Base-by-base conservation (phyloP, 768 basidiomycete species). In the Tricholoma sp. region DNA sequence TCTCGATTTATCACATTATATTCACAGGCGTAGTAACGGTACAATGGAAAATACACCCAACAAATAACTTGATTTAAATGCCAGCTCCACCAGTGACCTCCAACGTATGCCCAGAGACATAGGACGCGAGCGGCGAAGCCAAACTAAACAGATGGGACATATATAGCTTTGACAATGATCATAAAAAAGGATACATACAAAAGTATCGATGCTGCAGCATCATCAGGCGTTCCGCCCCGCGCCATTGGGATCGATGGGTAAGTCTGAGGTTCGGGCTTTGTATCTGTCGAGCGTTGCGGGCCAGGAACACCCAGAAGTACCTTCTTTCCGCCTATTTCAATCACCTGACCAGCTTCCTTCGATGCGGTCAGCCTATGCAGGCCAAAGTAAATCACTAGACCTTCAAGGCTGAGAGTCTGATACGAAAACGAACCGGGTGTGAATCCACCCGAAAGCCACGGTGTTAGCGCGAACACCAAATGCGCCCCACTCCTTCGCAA, bases 401-500 rank as follows among this genome's bases (percentile, higher is more conserved):
- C 36, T n/a, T 18, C 36, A 47, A 36, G 20, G 31, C 18, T 36
- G 34, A 33, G 20, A n/a, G 31, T 15, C 33, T 24, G 56, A 51
- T 17, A 50, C 4, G 28, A 8, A 9, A 31, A 62, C 68, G 56
- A 57, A 88, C 84, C 91, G 76, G 2, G 91, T 94, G 63, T 87
- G 82, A 47, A 94, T 83, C 45, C 84, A 74, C 24, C 91, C 89
- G 61, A 82, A 92, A 3, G 90, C 90, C 42, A 94, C 72, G 2
- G 86, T 86, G 73, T 94, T 92, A 28, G 87, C 87, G 50, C 91
- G 87, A 18, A 92, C 89, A 61, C 85, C 86, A 70, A 86, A 91
- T 3, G 76, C 70, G 31, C 91, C 91, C 91, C 91, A 94, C 66
- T 94, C 91, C 68, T 93, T 94, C 49, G 85, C 84, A 60, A 90